Percentiles rank a stretch among this genome's conserved stretches.
phyloP scores from a whole-genome alignment of 202 grass and related monocot species.

The Dendrocalamus latiflorus region DNA sequence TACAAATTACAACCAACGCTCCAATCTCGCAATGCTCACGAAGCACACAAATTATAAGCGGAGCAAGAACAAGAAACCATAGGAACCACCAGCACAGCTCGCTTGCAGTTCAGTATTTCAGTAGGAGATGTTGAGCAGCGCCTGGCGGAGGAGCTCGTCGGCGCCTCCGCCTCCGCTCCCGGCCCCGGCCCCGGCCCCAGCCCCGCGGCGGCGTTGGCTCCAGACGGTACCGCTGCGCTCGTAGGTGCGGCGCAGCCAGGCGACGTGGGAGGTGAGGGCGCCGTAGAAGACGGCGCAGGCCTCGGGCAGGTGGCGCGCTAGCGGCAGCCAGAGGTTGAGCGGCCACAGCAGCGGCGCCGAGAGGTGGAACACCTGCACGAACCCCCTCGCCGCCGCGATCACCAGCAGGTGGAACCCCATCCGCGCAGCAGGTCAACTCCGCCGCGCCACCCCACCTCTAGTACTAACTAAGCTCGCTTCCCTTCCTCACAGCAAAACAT shows the following conservation, averaged over 20 bases:
- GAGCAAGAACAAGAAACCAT: background rate
- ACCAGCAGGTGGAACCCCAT: conserved; percentile 37
- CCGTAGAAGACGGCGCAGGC: conserved; percentile 18
- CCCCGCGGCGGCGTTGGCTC: background rate
- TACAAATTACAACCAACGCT: background rate
- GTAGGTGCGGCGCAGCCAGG: conserved; percentile 22
- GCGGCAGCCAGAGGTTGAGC: conserved; percentile 28
- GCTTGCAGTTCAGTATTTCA: background rate
- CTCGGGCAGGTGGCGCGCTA: conserved; percentile 27
- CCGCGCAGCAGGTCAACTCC: background rate
- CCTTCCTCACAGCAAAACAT: background rate
- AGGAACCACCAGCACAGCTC: too few relatives aligned
- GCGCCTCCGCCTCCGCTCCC: background rate
- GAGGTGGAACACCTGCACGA: conserved; percentile 31
- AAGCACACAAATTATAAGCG: too few relatives aligned
- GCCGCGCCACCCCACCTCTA: too few relatives aligned
- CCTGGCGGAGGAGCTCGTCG: conserved; percentile 29
- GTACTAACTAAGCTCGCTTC: too few relatives aligned
- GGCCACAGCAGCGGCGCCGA: conserved; percentile 30
- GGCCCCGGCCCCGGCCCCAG: too few relatives aligned
- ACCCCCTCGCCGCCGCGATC: conserved; percentile 24
- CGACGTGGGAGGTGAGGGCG: background rate
- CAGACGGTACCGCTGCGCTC: background rate
- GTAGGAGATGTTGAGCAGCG: conserved; percentile 27
- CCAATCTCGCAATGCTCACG: background rate